Base-by-base conservation (phyloP, 1,284 basidiomycete genomes). In the Ganoderma multipileum region DNA sequence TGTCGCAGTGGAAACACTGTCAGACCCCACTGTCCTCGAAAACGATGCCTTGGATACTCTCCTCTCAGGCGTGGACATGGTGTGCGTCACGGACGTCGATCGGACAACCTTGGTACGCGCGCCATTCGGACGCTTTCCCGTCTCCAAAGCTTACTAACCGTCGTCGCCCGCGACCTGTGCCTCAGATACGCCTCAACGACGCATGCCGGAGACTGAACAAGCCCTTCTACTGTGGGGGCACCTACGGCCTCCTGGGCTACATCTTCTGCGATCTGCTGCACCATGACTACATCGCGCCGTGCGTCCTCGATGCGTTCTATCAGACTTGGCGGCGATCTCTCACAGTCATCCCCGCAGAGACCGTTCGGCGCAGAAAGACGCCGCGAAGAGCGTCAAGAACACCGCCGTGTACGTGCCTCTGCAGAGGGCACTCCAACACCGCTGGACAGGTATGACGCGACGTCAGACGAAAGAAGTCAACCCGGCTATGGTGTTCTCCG, bases 191-290 rank as follows among this genome's bases (percentile, higher is more conserved):
- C 61, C 85, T 97, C 68, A 96, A 98, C 79, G 85, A 88, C 50
- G 85, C 89, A 18, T 94, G 95, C 76, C 86, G 96, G 71, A 84
- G 85, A 65, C 84, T 88, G 64, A 82, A 84, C 39, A 94, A 91
- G 71, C 91, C 93, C 18, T 94, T 99, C 79, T 99, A 98, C 76
- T 89, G 91, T 23, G 94, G 96, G 0, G 93, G 93, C 11, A 91
- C 93, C 14, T 96, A 95, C 79, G 97, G 97, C n/a, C 85, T 97
- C 69, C 84, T 92, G 61, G 98, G 97, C 7, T 99, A 94, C 81
- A 94, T 97, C 75, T 98, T 99, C 79, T 94, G 95, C 69, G 97
- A 99, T 79, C 86, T 99, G 60, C 85, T 96, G 67, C 84, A 87
- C 55, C 95, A 97, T 77, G 90, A 95, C 72, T 97, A 93, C 79